These are phyloP conservation scores for Alloascoidea africana DNA, from an alignment of 805 yeast species.

Conservation along the genomic window DNA sequence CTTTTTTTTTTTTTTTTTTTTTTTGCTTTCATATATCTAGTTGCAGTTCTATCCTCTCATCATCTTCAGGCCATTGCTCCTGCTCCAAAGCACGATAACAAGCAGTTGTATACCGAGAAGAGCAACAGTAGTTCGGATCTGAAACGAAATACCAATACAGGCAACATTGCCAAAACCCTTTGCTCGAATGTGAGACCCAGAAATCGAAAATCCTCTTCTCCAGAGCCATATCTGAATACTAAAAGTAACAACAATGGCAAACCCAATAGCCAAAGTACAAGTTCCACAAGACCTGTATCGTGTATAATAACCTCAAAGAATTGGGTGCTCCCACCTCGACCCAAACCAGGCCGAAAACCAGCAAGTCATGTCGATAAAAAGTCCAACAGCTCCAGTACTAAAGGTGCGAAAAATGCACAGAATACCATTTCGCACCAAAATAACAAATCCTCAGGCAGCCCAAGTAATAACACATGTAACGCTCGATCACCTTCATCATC, in stretches of 20 bases:
- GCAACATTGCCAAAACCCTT: no score
- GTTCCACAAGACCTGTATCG: neutral
- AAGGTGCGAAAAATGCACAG: neutral
- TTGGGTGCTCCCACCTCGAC: constrained; percentile 3
- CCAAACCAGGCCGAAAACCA: constrained; percentile 3
- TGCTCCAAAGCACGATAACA: no score
- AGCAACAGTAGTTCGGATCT: neutral
- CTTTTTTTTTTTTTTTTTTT: neutral
- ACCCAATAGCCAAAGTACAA: no score
- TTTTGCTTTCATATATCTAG: neutral
- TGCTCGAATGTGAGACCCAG: neutral
- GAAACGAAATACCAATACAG: no score
- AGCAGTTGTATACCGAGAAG: no score
- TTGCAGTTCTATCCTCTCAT: neutral
- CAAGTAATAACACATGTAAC: no score
- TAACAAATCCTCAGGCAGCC: neutral
- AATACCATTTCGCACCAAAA: neutral
- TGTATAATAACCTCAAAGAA: constrained; percentile 2
- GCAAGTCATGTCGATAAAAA: constrained; percentile 1
- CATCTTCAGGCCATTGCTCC: neutral
- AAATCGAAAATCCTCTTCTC: neutral
- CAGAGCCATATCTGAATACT: neutral
- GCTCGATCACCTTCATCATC: no score
- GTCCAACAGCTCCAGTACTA: neutral
- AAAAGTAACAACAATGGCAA: neutral